These are phyloP conservation scores for Beauveria pseudobassiana DNA, from an alignment of 2,329 filamentous ascomycete species.

Conservation along the genomic window DNA sequence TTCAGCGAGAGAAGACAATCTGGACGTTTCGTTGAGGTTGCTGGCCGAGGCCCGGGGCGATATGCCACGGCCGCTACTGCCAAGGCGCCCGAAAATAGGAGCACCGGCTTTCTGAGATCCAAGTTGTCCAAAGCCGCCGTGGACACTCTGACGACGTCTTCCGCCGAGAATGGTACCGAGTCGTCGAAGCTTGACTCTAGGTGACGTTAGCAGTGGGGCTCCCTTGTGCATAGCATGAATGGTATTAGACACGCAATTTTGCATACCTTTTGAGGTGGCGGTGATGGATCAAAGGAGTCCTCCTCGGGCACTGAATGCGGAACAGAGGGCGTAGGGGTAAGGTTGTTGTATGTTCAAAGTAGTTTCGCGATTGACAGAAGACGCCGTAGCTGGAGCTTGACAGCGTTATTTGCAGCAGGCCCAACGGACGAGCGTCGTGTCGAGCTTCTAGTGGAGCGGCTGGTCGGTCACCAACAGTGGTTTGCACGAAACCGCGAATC, in stretches of 20 bases:
- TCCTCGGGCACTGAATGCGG: conserved; percentile 21
- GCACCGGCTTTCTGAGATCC: conserved; percentile 45
- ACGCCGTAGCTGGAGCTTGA: not conserved
- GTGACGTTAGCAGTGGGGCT: conserved; percentile 19
- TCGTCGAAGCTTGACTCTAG: conserved; percentile 49
- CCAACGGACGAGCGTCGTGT: conserved; percentile 34
- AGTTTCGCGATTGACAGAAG: conserved; percentile 1
- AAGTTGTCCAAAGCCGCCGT: conserved; percentile 52
- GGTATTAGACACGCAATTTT: not conserved
- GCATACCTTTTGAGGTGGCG: conserved; percentile 7
- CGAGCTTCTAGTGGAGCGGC: conserved; percentile 30
- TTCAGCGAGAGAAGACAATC: conserved; percentile 52
- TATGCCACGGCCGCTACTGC: conserved; percentile 48
- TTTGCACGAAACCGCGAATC: conserved; percentile 62
- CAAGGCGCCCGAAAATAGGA: conserved; percentile 52
- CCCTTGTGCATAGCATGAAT: not conserved
- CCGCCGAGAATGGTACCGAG: conserved; percentile 62
- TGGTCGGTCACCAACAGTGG: conserved; percentile 30
- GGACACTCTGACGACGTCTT: conserved; percentile 57
- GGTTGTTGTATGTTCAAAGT: not conserved
- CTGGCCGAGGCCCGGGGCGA: conserved; percentile 54
- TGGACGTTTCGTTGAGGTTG: conserved; percentile 48
- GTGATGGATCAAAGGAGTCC: conserved; percentile 21
- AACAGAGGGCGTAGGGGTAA: conserved; percentile 4
- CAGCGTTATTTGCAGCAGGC: conserved; percentile 12